Percentiles rank a stretch among this genome's conserved stretches.
Conservation (phyloP, 2,329 filamentous ascomycete species). For the Hypoxylon rubiginosum region DNA sequence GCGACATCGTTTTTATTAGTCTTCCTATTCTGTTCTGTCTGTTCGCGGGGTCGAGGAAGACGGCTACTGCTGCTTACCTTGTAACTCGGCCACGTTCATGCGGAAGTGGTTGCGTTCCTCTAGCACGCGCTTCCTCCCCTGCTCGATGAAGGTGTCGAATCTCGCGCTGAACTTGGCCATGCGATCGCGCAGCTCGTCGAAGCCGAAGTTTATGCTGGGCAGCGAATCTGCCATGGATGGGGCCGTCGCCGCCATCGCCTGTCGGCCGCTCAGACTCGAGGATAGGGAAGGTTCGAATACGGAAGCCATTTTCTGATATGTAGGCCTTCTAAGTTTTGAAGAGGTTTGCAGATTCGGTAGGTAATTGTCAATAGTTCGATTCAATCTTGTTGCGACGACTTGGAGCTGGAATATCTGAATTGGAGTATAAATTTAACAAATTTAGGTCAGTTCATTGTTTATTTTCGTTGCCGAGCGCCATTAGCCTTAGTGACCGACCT, state of each 20-base stretch:
- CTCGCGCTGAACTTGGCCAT: slow-evolving; percentile 92
- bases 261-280: slow-evolving; percentile 69
- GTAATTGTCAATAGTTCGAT: neutral
- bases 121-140: slow-evolving; percentile 87
- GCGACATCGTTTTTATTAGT: neutral
- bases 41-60: neutral
- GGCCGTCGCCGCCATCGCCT: slow-evolving; percentile 68
- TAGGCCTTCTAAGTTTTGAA: neutral
- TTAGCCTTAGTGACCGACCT: too few relatives aligned
- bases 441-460: slow-evolving; percentile 45
- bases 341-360: neutral
- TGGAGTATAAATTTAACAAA: slow-evolving; percentile 12
- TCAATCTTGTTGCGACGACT: slow-evolving; percentile 21
- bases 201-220: slow-evolving; percentile 93
- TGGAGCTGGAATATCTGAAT: neutral
- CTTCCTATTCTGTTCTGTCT: neutral
- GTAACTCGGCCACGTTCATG: slow-evolving; percentile 88
- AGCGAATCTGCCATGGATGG: slow-evolving; percentile 82
- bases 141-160: slow-evolving; percentile 95
- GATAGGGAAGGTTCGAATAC: slow-evolving; percentile 79
- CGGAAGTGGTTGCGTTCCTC: slow-evolving; percentile 96
- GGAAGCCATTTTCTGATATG: slow-evolving; percentile 62
- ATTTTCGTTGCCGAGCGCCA: slow-evolving; percentile 48
- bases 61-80: slow-evolving; percentile 70
- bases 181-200: slow-evolving; percentile 93